Conservation (phyloP, 345 rosid genomes). For the Anastatica hierochuntica region DNA sequence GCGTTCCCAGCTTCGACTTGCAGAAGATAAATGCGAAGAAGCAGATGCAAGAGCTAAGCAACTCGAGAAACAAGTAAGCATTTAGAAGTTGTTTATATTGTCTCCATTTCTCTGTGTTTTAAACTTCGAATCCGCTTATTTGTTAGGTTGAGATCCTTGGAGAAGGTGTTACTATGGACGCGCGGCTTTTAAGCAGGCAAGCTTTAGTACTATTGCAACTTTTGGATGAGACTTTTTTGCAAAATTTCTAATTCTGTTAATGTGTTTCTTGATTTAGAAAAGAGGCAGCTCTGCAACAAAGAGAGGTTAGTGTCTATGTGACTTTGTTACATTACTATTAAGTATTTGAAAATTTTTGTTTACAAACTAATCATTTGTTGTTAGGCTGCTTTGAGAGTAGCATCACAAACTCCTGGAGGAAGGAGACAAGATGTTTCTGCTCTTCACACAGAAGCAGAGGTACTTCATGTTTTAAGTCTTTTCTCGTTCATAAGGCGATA, state of each 20-base stretch:
- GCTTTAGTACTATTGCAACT: constrained; percentile 10
- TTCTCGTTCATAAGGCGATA: constrained; percentile 11
- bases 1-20: constrained; percentile 68
- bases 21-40: constrained; percentile 81
- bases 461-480: constrained; percentile 23
- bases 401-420: constrained; percentile 43
- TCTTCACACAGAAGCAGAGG: constrained; percentile 73
- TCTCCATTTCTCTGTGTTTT: neutral
- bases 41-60: constrained; percentile 76
- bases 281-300: constrained; percentile 83
- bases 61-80: constrained; percentile 71
- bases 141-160: constrained; percentile 74
- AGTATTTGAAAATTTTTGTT: neutral
- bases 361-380: constrained; percentile 15
- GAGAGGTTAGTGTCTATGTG: constrained; percentile 56
- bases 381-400: constrained; percentile 67
- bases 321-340: neutral
- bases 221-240: neutral
- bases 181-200: constrained; percentile 80
- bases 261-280: constrained; percentile 45
- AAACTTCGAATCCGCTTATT: neutral
- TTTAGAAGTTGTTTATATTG: constrained; percentile 2
- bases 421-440: constrained; percentile 40
- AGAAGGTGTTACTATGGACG: constrained; percentile 79
- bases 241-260: constrained; percentile 14